Evolutionary conservation across 139 green algal species (phyloP).

Genomic region (Haematococcus sp.): DNA sequence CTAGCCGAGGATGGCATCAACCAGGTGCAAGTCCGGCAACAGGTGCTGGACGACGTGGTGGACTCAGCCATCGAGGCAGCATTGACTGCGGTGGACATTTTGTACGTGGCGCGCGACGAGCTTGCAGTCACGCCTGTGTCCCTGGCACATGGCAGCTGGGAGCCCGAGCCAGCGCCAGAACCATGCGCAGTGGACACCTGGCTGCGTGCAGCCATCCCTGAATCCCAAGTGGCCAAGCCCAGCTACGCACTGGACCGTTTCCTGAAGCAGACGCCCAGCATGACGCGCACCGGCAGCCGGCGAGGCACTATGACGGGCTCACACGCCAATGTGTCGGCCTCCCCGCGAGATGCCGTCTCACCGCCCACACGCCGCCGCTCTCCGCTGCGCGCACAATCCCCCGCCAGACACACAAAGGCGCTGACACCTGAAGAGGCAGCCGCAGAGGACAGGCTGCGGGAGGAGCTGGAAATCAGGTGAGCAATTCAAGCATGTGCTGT

Average conservation of each 20-base stretch:
- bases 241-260: slow-evolving; percentile 8
- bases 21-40: neutral
- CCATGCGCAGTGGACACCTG: slow-evolving; percentile 43
- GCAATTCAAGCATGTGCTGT: neutral
- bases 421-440: slow-evolving; percentile 38
- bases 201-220: slow-evolving; percentile 41
- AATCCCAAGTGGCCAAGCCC: neutral
- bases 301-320: slow-evolving; percentile 10
- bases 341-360: neutral
- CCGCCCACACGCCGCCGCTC: neutral
- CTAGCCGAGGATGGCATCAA: too few relatives aligned
- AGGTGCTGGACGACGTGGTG: neutral
- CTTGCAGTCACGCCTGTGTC: slow-evolving; percentile 16
- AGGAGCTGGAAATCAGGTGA: slow-evolving; percentile 49
- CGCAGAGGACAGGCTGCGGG: slow-evolving; percentile 46
- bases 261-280: slow-evolving; percentile 12
- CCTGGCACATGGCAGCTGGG: slow-evolving; percentile 38
- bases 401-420: slow-evolving; percentile 4
- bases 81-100: neutral
- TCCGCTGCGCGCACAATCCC: neutral
- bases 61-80: neutral
- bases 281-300: neutral
- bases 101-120: slow-evolving; percentile 3
- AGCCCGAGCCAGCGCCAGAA: slow-evolving; percentile 35
- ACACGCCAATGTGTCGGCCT: neutral